These are phyloP conservation scores for Elsinoe fawcettii DNA, from an alignment of 2,329 filamentous ascomycete genomes.

Conservation along the genomic window DNA sequence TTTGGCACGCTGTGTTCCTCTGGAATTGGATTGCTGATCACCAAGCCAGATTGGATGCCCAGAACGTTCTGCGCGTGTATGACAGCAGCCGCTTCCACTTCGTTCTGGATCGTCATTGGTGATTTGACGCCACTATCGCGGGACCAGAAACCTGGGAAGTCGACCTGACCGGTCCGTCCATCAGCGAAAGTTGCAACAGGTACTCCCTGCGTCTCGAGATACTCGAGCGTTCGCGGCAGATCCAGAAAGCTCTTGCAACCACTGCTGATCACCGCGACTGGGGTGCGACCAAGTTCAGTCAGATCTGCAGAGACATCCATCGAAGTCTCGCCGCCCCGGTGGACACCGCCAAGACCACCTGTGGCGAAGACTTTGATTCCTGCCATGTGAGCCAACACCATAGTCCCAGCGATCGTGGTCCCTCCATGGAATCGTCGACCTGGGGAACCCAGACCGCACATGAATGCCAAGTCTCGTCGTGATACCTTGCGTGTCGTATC, in stretches of 20 bases:
- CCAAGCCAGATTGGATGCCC: constrained; percentile 66
- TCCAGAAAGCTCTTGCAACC: constrained; percentile 97
- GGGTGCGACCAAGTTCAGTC: constrained; percentile 83
- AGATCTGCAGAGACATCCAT: constrained; percentile 95
- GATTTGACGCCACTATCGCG: constrained; percentile 77
- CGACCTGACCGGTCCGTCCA: constrained; percentile 61
- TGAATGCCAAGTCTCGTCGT: constrained; percentile 74
- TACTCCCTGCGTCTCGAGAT: constrained; percentile 65
- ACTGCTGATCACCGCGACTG: constrained; percentile 78
- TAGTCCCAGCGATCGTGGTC: constrained; percentile 88
- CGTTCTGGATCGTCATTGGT: constrained; percentile 64
- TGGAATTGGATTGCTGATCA: constrained; percentile 86
- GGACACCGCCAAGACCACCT: constrained; percentile 87
- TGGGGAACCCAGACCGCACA: constrained; percentile 62
- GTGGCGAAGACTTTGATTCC: constrained; percentile 92
- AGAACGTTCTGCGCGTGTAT: constrained; percentile 70
- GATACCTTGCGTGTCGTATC: constrained; percentile 73
- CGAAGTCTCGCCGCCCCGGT: constrained; percentile 74
- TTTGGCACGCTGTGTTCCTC: constrained; percentile 61
- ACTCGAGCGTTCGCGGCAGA: constrained; percentile 80
- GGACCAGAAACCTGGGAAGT: constrained; percentile 91
- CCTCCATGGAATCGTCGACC: constrained; percentile 72
- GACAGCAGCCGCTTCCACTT: constrained; percentile 80
- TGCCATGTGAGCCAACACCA: constrained; percentile 76
- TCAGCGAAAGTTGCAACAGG: constrained; percentile 85